Base-by-base conservation (phyloP, 2,329 filamentous ascomycete species). In the Fusarium nygamai region DNA sequence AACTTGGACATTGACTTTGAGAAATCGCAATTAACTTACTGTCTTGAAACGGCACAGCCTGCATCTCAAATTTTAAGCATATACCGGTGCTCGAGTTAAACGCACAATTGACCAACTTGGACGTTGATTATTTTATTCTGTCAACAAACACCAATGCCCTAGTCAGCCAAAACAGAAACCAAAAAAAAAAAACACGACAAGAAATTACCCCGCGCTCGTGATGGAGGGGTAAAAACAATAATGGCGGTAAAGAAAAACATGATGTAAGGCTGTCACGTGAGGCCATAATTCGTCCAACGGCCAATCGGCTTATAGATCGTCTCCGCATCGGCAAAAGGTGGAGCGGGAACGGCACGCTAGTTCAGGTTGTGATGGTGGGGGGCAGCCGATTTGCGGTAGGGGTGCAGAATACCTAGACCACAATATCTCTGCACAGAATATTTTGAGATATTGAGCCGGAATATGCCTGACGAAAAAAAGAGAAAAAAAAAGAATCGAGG, bases 291-390 rank as follows among this genome's bases (percentile, higher is more conserved):
- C 20, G 5, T 8, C 39, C 5, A 12, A 5, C 6, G 31, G 22
- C 76, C 76, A 78, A 78, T 77, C 71, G 71, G 65, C 56, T 73
- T 22, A n/a, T 24, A 34, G 31, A 62, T 50, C 57, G 24, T 50
- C 60, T 73, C 71, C 73, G 64, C 73, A 73, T 71, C 56, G 68
- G 67, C 65, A 68, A 63, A 61, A 31, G 67, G 53, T 73, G 72
- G 66, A n/a, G 51, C 73, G 71, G 73, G 73, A 78, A 64, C 71
- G 74, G 69, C 51, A 64, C 64, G 67, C 76, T 78, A 78, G 69
- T 27, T 17, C 48, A n/a, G 31, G 59, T 62, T 36, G 29, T 27
- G 22, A 51, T 67, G 46, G 54, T 74, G 72, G 75, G 59, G 71
- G 61, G 50, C 14, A 36, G 54, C 44, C 56, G 71, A 73, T 73